Base-by-base conservation (phyloP, 768 basidiomycete genomes). In the Rhodotorula diobovata region DNA sequence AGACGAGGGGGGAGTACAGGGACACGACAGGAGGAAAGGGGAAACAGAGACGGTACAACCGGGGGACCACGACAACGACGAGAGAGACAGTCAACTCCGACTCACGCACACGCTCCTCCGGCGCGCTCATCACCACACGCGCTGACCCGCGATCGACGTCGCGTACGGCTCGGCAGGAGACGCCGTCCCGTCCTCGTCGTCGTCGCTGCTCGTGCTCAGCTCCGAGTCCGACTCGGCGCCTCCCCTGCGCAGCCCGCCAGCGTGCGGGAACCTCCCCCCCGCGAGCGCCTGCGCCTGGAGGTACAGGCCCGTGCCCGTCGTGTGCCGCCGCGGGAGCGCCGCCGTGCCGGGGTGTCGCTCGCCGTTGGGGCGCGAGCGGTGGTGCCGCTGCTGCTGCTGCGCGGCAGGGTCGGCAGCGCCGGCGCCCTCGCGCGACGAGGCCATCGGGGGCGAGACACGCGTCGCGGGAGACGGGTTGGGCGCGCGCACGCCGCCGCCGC, bases 221-320 rank as follows among this genome's bases (percentile, higher is more conserved):
- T 71, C 70, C 23, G 70, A 71, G 2, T 67, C 65, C 11, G 54
- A 45, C 9, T 51, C 65, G 51, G 23, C 53, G 18, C 2, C 54
- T 28, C 25, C 25, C 41, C 25, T 43, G 46, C 54, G 61, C 32
- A 28, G 18, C 15, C 34, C 15, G 21, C 34, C 34, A 12, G 28
- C 51, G 15, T n/a, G 30, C 48, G 56, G 41, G 58, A 59, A 59
- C n/a, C 32, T 43, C 25, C 51, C 45, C 20, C 62, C 69, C 35
- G 34, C 45, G 48, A 51, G 60, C 37, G 53, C 54, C 18, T 57
- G 60, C 45, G 59, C 60, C 18, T 65, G 61, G 50, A 71, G 70
- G 60, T 71, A 71, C 53, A 71, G 41, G 2, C 70, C 70, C 54
- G 70, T 71, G 0, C 70, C 70, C 15, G 70, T 71, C 45, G 70